Evolutionary conservation across 768 basidiomycete species (phyloP).

Genomic region (Phlegmacium glaucopus): DNA sequence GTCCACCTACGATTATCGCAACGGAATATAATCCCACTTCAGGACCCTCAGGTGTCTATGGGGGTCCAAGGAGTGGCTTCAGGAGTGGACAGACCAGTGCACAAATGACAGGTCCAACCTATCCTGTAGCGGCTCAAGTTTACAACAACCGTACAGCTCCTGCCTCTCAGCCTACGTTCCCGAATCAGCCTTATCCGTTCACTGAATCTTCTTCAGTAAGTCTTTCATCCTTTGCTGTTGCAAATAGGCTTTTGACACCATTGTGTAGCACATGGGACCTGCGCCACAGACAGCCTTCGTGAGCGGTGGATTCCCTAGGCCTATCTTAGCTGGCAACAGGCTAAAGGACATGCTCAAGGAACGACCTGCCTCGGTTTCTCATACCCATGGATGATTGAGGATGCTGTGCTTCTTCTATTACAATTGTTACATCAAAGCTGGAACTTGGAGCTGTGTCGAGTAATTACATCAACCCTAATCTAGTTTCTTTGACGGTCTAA

Average conservation of each 20-base stretch:
- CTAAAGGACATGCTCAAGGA: slow-evolving; percentile 27
- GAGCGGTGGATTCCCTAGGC: slow-evolving; percentile 25
- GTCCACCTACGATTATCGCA: slow-evolving; percentile 25
- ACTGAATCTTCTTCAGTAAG: slow-evolving; percentile 17
- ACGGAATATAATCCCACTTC: slow-evolving; percentile 24
- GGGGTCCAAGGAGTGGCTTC: slow-evolving; percentile 7
- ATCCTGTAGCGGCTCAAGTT: slow-evolving; percentile 16
- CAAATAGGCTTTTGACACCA: slow-evolving; percentile 3
- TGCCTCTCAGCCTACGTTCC: slow-evolving; percentile 16
- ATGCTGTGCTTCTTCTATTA: not conserved
- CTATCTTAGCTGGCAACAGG: slow-evolving; percentile 23
- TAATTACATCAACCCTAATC: too few species aligned
- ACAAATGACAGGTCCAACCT: slow-evolving; percentile 18
- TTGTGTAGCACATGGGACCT: slow-evolving; percentile 10
- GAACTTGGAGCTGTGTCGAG: slow-evolving; percentile 3
- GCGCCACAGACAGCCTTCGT: slow-evolving; percentile 25
- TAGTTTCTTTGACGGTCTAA: not conserved
- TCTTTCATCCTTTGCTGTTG: slow-evolving; percentile 1
- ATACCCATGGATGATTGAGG: slow-evolving; percentile 1
- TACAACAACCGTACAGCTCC: slow-evolving; percentile 21
- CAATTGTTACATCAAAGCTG: slow-evolving; percentile 6
- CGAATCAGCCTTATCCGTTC: slow-evolving; percentile 20
- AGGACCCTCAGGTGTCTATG: slow-evolving; percentile 21
- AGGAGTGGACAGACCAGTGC: slow-evolving; percentile 11
- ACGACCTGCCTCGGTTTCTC: slow-evolving; percentile 22